Percentiles rank a stretch among this genome's conserved stretches.
Evolutionary conservation across 129 eudicot genomes (phyloP).

Genomic region (Tagetes erecta): DNA sequence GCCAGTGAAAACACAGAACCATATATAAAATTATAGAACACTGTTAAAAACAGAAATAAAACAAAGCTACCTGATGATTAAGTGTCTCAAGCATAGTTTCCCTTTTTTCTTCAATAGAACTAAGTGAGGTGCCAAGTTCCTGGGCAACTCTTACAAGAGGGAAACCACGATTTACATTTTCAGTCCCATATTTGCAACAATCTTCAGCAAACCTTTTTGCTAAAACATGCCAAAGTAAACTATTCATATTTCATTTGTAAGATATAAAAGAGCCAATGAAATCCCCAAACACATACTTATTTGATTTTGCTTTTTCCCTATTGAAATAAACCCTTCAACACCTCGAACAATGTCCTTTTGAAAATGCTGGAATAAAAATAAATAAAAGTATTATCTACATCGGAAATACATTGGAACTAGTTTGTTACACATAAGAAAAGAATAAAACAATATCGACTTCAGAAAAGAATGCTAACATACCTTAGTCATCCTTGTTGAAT

Average conservation of each 20-base stretch:
- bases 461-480: slow-evolving; percentile 37
- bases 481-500: slow-evolving; percentile 86
- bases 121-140: slow-evolving; percentile 58
- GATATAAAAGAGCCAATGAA: slow-evolving; percentile 17
- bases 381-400: slow-evolving; percentile 5
- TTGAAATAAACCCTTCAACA: slow-evolving; percentile 67
- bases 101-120: slow-evolving; percentile 59
- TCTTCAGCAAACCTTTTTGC: slow-evolving; percentile 80
- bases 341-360: slow-evolving; percentile 89
- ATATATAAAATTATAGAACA: background rate
- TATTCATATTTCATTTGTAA: slow-evolving; percentile 17
- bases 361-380: slow-evolving; percentile 70
- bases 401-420: slow-evolving; percentile 29
- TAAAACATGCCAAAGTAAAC: slow-evolving; percentile 35
- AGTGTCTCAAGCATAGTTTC: slow-evolving; percentile 74
- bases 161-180: slow-evolving; percentile 50
- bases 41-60: background rate
- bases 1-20: background rate
- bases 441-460: slow-evolving; percentile 15
- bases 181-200: slow-evolving; percentile 73
- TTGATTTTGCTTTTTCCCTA: slow-evolving; percentile 74
- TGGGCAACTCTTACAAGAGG: slow-evolving; percentile 68
- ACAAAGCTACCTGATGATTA: slow-evolving; percentile 54
- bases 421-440: slow-evolving; percentile 14
- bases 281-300: slow-evolving; percentile 50